Conservation (phyloP, 2,329 filamentous ascomycete species). For the Seiridium unicorne region DNA sequence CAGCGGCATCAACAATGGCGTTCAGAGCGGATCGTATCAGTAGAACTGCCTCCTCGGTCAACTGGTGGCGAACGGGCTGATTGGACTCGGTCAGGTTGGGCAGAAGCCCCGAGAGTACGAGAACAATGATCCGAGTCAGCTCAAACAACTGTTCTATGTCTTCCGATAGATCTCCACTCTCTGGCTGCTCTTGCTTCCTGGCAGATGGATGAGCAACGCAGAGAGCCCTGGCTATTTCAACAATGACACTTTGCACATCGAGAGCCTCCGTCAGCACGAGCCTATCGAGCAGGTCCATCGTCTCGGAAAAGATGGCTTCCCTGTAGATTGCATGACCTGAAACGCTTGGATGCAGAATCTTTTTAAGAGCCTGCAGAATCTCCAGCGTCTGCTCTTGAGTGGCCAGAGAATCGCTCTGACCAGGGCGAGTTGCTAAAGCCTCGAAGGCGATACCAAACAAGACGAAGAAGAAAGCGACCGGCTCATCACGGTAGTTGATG, state of each 20-base stretch:
- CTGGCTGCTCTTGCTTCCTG: slow-evolving; percentile 61
- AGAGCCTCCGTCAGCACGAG: slow-evolving; percentile 88
- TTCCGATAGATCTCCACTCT: slow-evolving; percentile 82
- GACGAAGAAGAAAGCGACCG: slow-evolving; percentile 98
- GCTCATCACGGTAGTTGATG: slow-evolving; percentile 97
- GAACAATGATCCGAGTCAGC: slow-evolving; percentile 90
- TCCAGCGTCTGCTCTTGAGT: slow-evolving; percentile 79
- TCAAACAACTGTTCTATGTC: slow-evolving; percentile 99
- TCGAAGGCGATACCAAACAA: slow-evolving; percentile 96
- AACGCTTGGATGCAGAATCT: slow-evolving; percentile 90
- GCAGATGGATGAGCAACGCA: slow-evolving; percentile 92
- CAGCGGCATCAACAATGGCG: slow-evolving; percentile 88
- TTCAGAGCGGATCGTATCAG: slow-evolving; percentile 79
- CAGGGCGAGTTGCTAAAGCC: slow-evolving; percentile 80
- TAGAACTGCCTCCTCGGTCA: slow-evolving; percentile 82
- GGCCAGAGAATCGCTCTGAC: slow-evolving; percentile 63
- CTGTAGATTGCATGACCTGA: slow-evolving; percentile 96
- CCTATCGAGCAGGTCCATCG: slow-evolving; percentile 91
- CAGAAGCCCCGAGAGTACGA: slow-evolving; percentile 83
- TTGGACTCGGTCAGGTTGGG: slow-evolving; percentile 74
- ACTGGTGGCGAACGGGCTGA: slow-evolving; percentile 67
- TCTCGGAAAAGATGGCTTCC: slow-evolving; percentile 93
- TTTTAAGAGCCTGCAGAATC: slow-evolving; percentile 87
- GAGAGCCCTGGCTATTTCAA: slow-evolving; percentile 87
- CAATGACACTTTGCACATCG: slow-evolving; percentile 86